A percentile compares a stretch with the other conserved stretches of the same genome.
phyloP scores from a whole-genome alignment of 2,329 filamentous ascomycete genomes.

The Colletotrichum plurivorum region DNA sequence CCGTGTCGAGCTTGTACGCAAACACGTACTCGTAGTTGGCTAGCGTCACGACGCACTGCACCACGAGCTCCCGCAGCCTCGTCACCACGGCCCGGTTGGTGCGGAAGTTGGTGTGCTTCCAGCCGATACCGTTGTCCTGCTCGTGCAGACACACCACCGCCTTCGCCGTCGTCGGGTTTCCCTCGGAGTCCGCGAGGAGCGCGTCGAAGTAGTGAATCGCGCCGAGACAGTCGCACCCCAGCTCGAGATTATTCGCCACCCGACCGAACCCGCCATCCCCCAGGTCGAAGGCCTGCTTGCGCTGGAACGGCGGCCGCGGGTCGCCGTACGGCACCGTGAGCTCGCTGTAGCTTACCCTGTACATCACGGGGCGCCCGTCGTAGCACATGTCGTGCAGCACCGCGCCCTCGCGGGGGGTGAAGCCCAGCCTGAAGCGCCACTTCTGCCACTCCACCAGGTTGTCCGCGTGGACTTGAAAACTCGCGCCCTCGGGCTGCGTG shows the following conservation, averaged over 20 bases:
- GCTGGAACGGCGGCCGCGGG: slow-evolving; percentile 74
- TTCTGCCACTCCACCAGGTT: slow-evolving; percentile 73
- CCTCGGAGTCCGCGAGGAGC: slow-evolving; percentile 66
- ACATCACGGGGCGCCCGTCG: slow-evolving; percentile 75
- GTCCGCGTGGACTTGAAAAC: slow-evolving; percentile 69
- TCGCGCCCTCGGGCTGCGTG: slow-evolving; percentile 77
- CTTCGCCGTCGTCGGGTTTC: slow-evolving; percentile 64
- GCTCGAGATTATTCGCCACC: slow-evolving; percentile 76
- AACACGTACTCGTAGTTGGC: slow-evolving; percentile 79
- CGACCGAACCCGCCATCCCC: slow-evolving; percentile 78
- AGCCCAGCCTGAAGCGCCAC: slow-evolving; percentile 78
- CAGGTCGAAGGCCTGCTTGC: slow-evolving; percentile 81
- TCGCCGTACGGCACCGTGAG: slow-evolving; percentile 80
- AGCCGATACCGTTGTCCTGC: slow-evolving; percentile 78
- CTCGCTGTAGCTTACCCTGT: slow-evolving; percentile 77
- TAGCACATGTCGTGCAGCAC: slow-evolving; percentile 80
- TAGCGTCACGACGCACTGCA: slow-evolving; percentile 79
- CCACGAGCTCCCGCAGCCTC: slow-evolving; percentile 72
- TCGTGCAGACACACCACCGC: slow-evolving; percentile 79
- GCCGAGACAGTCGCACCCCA: slow-evolving; percentile 80
- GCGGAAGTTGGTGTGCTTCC: slow-evolving; percentile 81
- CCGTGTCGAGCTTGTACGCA: slow-evolving; percentile 70
- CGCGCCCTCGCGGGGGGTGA: slow-evolving; percentile 79
- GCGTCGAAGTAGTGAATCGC: slow-evolving; percentile 76
- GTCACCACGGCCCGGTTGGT: slow-evolving; percentile 73